These are phyloP conservation scores for Citrus australasica DNA, from an alignment of 345 rosid species.

Conservation along the genomic window DNA sequence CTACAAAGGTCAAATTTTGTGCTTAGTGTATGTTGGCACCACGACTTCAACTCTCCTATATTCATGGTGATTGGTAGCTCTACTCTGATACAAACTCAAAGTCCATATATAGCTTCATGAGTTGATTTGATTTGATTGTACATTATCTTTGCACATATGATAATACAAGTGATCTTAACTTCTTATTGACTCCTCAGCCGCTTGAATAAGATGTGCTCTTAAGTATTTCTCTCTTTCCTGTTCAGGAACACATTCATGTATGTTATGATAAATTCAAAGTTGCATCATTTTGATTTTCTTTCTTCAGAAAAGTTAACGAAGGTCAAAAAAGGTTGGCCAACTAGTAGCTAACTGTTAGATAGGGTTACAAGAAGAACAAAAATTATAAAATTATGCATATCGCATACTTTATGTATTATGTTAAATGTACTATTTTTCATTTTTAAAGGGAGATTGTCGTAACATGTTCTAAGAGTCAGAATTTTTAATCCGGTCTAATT, in stretches of 20 bases:
- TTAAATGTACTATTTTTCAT: no score
- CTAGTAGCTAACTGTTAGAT: no score
- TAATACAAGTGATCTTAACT: not conserved
- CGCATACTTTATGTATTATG: no score
- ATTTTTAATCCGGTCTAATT: no score
- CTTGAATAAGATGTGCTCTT: conserved; percentile 32
- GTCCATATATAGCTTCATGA: not conserved
- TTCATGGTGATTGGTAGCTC: not conserved
- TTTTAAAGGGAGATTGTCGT: no score
- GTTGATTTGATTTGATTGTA: no score
- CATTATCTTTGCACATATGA: not conserved
- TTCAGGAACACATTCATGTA: not conserved
- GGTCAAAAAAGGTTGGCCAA: no score
- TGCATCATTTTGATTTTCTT: not conserved
- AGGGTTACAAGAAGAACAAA: no score
- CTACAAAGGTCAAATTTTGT: not conserved
- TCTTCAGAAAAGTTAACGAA: not conserved
- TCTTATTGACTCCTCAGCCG: not conserved
- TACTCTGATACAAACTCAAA: not conserved
- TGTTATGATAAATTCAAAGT: not conserved
- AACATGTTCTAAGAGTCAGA: no score
- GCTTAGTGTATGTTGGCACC: not conserved
- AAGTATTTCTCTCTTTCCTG: conserved; percentile 37
- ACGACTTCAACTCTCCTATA: not conserved
- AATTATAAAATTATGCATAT: no score